Evolutionary conservation across 257 asterid species (phyloP).

Genomic region (Nicotiana otophora): DNA sequence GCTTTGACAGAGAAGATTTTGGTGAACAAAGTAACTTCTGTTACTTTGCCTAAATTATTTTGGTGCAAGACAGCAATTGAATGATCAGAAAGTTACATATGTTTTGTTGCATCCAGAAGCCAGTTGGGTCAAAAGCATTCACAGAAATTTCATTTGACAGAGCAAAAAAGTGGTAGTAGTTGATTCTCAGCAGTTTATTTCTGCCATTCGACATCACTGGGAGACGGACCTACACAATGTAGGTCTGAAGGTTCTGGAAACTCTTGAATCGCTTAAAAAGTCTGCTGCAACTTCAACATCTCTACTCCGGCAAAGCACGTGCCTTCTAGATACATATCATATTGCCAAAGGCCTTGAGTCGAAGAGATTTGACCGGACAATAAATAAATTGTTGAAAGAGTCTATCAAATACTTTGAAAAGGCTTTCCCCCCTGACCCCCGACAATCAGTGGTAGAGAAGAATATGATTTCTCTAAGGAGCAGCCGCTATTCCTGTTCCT

Average conservation of each 20-base stretch:
- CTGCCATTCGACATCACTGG: conserved; percentile 38
- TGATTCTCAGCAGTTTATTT: conserved; percentile 32
- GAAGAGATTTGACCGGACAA: conserved; percentile 4
- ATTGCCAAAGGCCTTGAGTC: conserved; percentile 12
- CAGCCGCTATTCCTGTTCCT: conserved; percentile 20
- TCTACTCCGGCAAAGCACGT: conserved; percentile 21
- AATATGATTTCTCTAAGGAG: conserved; percentile 30
- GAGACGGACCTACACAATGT: conserved; percentile 24
- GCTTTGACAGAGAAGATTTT: conserved; percentile 16
- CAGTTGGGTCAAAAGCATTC: conserved; percentile 36
- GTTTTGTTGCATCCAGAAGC: conserved; percentile 42
- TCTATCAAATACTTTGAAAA: conserved; percentile 21
- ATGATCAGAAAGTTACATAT: conserved; percentile 10
- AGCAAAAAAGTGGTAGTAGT: conserved; percentile 12
- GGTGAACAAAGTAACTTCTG: not conserved
- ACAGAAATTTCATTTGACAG: conserved; percentile 18
- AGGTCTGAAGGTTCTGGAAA: conserved; percentile 37
- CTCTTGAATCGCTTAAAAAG: conserved; percentile 27
- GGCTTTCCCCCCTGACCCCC: conserved; percentile 38
- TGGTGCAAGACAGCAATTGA: conserved; percentile 34
- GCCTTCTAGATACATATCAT: conserved; percentile 28
- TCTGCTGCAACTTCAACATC: conserved; percentile 6
- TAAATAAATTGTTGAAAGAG: conserved; percentile 13
- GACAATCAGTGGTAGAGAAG: conserved; percentile 22
- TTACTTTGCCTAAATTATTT: conserved; percentile 37